phyloP scores from a whole-genome alignment of 140 eudicot species.

The Flaveria floridana region DNA sequence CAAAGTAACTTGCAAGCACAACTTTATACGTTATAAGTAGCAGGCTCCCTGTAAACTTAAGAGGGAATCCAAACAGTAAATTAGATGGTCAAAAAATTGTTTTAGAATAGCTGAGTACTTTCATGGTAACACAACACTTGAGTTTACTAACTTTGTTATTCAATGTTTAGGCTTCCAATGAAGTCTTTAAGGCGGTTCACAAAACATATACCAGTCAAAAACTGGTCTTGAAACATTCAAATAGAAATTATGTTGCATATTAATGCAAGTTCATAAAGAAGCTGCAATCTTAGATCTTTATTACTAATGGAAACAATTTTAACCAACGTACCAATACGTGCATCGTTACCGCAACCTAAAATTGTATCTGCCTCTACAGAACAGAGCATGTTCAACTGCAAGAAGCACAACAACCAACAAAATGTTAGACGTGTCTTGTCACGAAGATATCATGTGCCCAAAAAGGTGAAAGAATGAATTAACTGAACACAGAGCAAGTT shows the following conservation, averaged over 20 bases:
- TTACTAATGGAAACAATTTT: constrained; percentile 28
- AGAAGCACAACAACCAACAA: constrained; percentile 2
- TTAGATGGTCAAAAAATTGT: background rate
- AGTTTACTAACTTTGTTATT: background rate
- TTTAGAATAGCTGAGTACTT: background rate
- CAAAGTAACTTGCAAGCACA: too few species aligned
- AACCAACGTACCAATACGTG: constrained; percentile 17
- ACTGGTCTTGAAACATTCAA: constrained; percentile 12
- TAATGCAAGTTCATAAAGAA: constrained; percentile 29
- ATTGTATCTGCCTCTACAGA: background rate
- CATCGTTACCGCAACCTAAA: constrained; percentile 20
- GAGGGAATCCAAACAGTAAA: background rate
- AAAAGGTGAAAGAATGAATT: background rate
- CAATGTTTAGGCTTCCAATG: background rate
- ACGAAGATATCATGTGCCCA: background rate
- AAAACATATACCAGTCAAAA: background rate
- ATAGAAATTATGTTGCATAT: constrained; percentile 6
- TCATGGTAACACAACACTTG: background rate
- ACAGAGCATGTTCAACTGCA: constrained; percentile 32
- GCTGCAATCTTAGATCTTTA: constrained; percentile 34
- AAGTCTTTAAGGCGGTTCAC: constrained; percentile 20
- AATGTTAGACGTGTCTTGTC: background rate
- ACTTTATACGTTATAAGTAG: too few species aligned
- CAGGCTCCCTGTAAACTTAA: too few species aligned
- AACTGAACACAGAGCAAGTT: background rate